Percentiles rank a stretch among this genome's conserved stretches.
Evolutionary conservation across 768 basidiomycete genomes (phyloP).

Genomic region (Xerocomellus chrysenteron): DNA sequence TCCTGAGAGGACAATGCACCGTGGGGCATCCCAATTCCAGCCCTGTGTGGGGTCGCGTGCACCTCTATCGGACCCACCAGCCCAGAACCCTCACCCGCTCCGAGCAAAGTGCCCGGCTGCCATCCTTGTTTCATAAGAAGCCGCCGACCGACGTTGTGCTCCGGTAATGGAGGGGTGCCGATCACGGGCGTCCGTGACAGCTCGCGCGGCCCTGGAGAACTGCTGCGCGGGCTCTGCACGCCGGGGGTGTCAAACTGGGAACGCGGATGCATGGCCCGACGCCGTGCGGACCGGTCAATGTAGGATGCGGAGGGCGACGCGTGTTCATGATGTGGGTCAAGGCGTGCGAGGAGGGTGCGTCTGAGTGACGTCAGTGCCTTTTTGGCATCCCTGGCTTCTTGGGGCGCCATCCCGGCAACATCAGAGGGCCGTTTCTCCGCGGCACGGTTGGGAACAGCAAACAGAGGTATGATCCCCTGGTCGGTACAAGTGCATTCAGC

Average conservation of each 20-base stretch:
- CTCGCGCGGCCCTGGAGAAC: slow-evolving; percentile 20
- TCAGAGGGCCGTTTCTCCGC: slow-evolving; percentile 26
- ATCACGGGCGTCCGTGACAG: slow-evolving; percentile 21
- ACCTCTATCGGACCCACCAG: slow-evolving; percentile 51
- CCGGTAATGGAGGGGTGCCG: slow-evolving; percentile 43
- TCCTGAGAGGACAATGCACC: slow-evolving; percentile 13
- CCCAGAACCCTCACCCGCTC: slow-evolving; percentile 25
- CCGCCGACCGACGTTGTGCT: slow-evolving; percentile 64
- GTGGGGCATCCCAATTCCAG: slow-evolving; percentile 53
- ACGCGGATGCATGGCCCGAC: slow-evolving; percentile 57
- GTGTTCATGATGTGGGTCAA: slow-evolving; percentile 27
- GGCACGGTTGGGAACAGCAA: slow-evolving; percentile 20
- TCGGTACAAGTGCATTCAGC: slow-evolving; percentile 53
- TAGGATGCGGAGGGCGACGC: slow-evolving; percentile 36
- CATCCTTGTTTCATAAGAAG: slow-evolving; percentile 76
- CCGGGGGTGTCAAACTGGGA: slow-evolving; percentile 57
- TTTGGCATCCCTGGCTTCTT: slow-evolving; percentile 50
- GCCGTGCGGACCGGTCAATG: slow-evolving; percentile 68
- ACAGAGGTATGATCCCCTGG: slow-evolving; percentile 60
- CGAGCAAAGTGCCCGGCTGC: slow-evolving; percentile 56
- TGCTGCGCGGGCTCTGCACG: slow-evolving; percentile 29
- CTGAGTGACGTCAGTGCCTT: slow-evolving; percentile 66
- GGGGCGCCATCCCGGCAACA: slow-evolving; percentile 5
- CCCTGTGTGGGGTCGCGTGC: slow-evolving; percentile 41
- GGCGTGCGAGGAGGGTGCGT: slow-evolving; percentile 59